Evolutionary conservation across 2,329 filamentous ascomycete species (phyloP), one percentile per base, ranked within the genome.

Genomic region (Exserohilum turcica): DNA sequence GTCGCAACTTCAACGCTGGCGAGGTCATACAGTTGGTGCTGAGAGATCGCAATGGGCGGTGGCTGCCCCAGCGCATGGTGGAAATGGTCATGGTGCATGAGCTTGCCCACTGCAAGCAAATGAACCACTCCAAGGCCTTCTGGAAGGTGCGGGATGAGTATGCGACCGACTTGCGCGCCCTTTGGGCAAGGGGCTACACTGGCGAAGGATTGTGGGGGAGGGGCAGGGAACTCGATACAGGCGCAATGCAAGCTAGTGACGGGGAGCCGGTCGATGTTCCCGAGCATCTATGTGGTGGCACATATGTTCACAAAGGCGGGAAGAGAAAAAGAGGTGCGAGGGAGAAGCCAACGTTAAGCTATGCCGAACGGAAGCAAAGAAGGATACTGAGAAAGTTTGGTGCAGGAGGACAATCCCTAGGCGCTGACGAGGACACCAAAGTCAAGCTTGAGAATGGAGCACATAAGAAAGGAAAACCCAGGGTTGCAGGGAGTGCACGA

Each of bases 81-180:
- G 90, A 94, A 74, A 93, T 94, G 89, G 90, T 95, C 61, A 95
- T 96, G 91, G 92, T 95, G 85, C 91, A 96, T 71, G 90, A 94
- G 67, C 79, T 95, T 27, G 91, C 91, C 3, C 91, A 95, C 73
- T 92, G 89, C 80, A 89, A 90, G 73, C 88, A 96, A 71, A 96
- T 96, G 92, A 95, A 96, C 72, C 91, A 96, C 71, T 88, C 86
- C 1, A 82, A 84, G 49, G 85, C 84, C 2, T 96, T 96, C 67
- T 96, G 91, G 91, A 82, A 83, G 8, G 87, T 92, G 15, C 80
- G 91, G 40, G 89, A 94, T 72, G 76, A 79, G 36, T 94, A 89
- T 67, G 87, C 89, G 1, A 80, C 80, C 7, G 83, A 91, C 49
- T 86, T 96, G 83, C 84, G 86, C 57, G 79, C 63, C 1, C 77